Evolutionary conservation across 2,329 filamentous ascomycete genomes (phyloP).

Genomic region (Paecilomyces dactylethromorphus): DNA sequence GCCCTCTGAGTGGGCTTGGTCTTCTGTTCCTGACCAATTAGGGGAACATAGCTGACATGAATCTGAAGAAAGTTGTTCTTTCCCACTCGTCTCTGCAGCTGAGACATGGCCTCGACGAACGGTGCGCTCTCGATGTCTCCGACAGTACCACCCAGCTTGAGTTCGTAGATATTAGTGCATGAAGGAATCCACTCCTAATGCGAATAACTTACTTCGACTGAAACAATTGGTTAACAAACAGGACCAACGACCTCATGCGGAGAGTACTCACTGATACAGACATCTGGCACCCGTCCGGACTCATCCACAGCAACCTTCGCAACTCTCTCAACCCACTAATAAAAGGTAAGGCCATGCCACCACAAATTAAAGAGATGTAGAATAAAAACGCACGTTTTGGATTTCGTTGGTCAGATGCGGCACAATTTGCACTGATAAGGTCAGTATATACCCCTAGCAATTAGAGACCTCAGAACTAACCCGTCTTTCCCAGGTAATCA

Average conservation of each 20-base stretch:
- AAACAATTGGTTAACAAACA: conserved; percentile 1
- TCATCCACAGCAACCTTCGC: conserved; percentile 81
- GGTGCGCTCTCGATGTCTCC: conserved; percentile 79
- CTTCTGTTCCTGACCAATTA: conserved; percentile 73
- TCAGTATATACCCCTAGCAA: neutral
- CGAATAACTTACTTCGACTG: conserved; percentile 12
- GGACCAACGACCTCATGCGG: neutral
- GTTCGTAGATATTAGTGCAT: neutral
- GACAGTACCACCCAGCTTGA: conserved; percentile 43
- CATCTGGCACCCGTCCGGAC: conserved; percentile 73
- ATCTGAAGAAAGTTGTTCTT: conserved; percentile 80
- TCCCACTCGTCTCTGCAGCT: conserved; percentile 64
- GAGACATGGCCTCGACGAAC: conserved; percentile 77
- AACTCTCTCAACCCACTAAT: conserved; percentile 70
- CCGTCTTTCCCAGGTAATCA: conserved; percentile 78
- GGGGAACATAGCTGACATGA: conserved; percentile 79
- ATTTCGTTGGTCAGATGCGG: conserved; percentile 72
- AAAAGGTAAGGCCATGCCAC: conserved; percentile 28
- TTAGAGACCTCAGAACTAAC: neutral
- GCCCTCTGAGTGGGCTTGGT: conserved; percentile 95
- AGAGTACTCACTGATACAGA: conserved; percentile 69
- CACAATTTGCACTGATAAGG: conserved; percentile 65
- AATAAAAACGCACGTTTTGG: neutral
- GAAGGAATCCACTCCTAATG: conserved; percentile 53
- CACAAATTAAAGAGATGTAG: conserved; percentile 63